phyloP scores from a whole-genome alignment of 495 filamentous ascomycete genomes.

The Penicillium dipodomyicola region DNA sequence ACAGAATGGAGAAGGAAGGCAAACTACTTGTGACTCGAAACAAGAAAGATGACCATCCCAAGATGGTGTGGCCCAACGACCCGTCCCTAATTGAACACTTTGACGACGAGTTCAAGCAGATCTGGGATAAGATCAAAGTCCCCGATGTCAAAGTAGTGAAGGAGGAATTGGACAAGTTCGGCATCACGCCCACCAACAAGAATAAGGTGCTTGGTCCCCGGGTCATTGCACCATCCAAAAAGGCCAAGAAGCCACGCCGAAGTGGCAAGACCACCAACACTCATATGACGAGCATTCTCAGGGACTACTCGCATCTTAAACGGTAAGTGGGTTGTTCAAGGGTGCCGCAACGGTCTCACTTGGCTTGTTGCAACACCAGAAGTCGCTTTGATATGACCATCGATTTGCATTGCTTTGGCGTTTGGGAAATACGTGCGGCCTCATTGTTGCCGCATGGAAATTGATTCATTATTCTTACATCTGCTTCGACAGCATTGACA shows the following conservation, averaged over 20 bases:
- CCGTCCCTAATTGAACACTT: constrained; percentile 70
- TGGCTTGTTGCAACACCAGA: neutral
- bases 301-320: constrained; percentile 74
- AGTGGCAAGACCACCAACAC: constrained; percentile 86
- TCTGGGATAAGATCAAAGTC: constrained; percentile 80
- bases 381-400: neutral
- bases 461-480: neutral
- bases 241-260: constrained; percentile 63
- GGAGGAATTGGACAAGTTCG: constrained; percentile 65
- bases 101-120: constrained; percentile 74
- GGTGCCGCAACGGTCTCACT: neutral
- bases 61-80: constrained; percentile 87
- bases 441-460: neutral
- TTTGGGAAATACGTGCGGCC: constrained; percentile 11
- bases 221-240: constrained; percentile 56
- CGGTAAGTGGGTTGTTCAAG: constrained; percentile 25
- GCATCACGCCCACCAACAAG: constrained; percentile 76
- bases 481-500: constrained; percentile 2
- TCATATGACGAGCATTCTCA: constrained; percentile 85
- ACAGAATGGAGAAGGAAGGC: constrained; percentile 70
- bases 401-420: constrained; percentile 26
- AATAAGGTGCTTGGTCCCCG: constrained; percentile 59
- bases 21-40: constrained; percentile 81
- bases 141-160: constrained; percentile 74
- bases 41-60: constrained; percentile 85